Conservation (phyloP, 2,329 filamentous ascomycete genomes). For the Bipolaris cookei region DNA sequence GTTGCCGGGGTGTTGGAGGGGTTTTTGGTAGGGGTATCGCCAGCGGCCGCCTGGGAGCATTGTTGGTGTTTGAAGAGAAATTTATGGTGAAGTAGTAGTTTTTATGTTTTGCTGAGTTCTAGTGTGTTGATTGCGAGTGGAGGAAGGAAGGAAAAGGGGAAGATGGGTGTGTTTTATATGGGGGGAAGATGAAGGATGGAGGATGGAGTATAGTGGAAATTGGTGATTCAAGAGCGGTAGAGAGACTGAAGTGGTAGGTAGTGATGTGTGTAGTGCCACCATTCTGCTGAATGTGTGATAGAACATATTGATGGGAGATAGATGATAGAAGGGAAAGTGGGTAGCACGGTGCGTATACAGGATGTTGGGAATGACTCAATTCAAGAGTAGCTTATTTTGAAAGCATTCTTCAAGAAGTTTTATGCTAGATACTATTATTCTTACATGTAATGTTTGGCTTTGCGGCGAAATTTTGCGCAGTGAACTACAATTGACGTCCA, state of each 20-base stretch:
- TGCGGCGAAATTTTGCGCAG: too few species aligned
- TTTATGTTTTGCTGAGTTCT: background rate
- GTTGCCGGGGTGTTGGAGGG: background rate
- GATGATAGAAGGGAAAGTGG: background rate
- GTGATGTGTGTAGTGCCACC: background rate
- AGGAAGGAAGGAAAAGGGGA: background rate
- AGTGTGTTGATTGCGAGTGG: background rate
- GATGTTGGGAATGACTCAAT: too few species aligned
- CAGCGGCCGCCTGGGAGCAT: constrained; percentile 8
- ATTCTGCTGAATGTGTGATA: background rate
- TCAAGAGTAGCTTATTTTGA: too few species aligned
- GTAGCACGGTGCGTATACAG: too few species aligned
- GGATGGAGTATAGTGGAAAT: background rate
- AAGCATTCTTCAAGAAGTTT: too few species aligned
- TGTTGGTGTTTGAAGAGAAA: background rate
- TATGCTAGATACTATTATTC: too few species aligned
- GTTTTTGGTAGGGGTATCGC: background rate
- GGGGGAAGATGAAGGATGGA: background rate
- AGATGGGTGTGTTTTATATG: background rate
- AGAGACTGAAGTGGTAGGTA: background rate
- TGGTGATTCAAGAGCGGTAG: background rate
- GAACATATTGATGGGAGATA: too few species aligned
- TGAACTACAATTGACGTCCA: too few species aligned
- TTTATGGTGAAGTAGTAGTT: background rate
- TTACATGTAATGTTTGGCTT: too few species aligned